A percentile compares a stretch with the other conserved stretches of the same genome.
Evolutionary conservation across 805 yeast genomes (phyloP).

Genomic region (Starmerella davenportii): DNA sequence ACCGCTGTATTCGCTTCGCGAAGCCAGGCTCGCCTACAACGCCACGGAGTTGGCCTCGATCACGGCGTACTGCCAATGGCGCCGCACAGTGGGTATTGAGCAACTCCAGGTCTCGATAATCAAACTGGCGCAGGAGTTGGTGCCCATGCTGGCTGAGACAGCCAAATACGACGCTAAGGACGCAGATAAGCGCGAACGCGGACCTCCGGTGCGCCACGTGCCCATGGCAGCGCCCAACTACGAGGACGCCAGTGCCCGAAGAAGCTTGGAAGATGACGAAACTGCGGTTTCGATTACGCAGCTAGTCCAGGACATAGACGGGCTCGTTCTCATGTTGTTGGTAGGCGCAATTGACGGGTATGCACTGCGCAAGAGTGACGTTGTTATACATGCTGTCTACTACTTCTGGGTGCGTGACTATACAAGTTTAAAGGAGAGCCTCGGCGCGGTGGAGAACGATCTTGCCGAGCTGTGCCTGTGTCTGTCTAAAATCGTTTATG

Average conservation of each 20-base stretch:
- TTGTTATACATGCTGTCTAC: constrained; percentile 2
- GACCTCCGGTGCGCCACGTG: too few relatives aligned
- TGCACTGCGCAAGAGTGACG: not conserved
- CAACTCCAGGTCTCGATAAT: not conserved
- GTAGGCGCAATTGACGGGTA: constrained; percentile 1
- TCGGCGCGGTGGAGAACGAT: constrained; percentile 1
- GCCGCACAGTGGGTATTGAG: not conserved
- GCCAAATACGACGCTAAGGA: too few relatives aligned
- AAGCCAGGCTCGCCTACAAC: constrained; percentile 1
- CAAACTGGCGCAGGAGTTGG: not conserved
- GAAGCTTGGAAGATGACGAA: too few relatives aligned
- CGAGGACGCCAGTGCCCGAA: too few relatives aligned
- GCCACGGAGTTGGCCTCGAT: not conserved
- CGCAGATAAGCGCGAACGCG: too few relatives aligned
- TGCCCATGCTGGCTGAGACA: not conserved
- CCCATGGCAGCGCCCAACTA: too few relatives aligned
- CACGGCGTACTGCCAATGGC: not conserved
- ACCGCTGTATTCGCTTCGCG: not conserved
- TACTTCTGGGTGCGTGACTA: constrained; percentile 10
- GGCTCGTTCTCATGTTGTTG: not conserved
- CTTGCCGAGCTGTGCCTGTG: constrained; percentile 10
- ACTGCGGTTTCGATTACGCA: too few relatives aligned
- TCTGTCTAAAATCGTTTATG: constrained; percentile 6
- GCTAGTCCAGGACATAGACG: not conserved
- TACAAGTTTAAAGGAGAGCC: constrained; percentile 2